Evolutionary conservation across 352 stramenopile species (phyloP), one percentile per base, ranked within the genome.

Genomic region (Pythium monospermum): DNA sequence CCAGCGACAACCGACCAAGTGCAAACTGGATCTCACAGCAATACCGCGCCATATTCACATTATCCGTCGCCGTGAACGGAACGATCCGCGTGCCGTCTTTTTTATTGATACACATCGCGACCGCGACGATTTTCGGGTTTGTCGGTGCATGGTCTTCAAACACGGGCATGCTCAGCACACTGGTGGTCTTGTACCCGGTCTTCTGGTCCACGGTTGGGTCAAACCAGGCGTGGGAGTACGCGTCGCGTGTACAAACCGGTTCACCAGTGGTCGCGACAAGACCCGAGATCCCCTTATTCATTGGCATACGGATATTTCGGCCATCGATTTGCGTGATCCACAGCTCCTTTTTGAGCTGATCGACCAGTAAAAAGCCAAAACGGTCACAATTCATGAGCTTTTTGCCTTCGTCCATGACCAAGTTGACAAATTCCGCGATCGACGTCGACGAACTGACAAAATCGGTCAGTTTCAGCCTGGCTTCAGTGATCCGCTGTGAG

Each of bases 41-140:
- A 26, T 77, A 82, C 16, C 76, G 69, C 7, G 55, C 22, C 71
- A 85, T 83, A 16, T 65, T 83, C 7, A 64, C 53, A 0, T 47
- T 57, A 36, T 85, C 74, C 3, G 53, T 68, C 3, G 47, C 53
- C 28, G 75, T 85, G 35, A 90, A 85, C 0, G 76, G 63, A 23
- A 83, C 60, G 1, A 79, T 45, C 19, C 64, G 65, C 0, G 49
- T 27, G 11, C 59, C 53, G 10, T 74, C 61, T 13, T 68, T 58
- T 48, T 97, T 97, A 68, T 97, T 96, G 53, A 96, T 91, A 40
- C 85, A 76, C 70, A 95, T 84, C 4, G 74, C 72, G 12, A 83
- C 75, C 2, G 72, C 72, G 4, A 86, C 75, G 40, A 86, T 80
- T 52, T 85, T 82, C 21, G 74, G 74, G 45, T 83, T 82, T 4